Evolutionary conservation across 352 stramenopile species (phyloP), one percentile per base, ranked within the genome.

Genomic region (Vaucheria bursata): DNA sequence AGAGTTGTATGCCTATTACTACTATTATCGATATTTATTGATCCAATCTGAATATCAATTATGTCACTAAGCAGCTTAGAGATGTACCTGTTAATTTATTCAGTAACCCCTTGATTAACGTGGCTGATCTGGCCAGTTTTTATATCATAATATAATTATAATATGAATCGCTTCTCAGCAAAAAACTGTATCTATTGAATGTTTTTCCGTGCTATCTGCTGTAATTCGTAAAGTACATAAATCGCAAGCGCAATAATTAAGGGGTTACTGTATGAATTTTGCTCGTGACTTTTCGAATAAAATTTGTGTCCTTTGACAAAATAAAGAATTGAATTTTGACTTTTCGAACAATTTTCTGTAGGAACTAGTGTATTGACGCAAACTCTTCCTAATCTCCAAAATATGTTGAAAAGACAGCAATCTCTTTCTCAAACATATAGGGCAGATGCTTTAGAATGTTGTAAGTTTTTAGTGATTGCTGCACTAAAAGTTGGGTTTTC

Each of bases 261-360:
- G 25, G 12, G 45, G 12, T 12, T 59, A 25, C 45, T 18, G 25
- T 25, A 59, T 25, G 45, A 12, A 12, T 25, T 59, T 12, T 59
- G 45, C 45, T 59, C 45, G 12, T 25, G 12, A 59, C 45, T 59
- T 12, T 25, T 12, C 45, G 12, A 12, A 12, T 59, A 12, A 59
- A 25, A 32, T 65, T 53, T 39, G 4, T 50, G 70, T 25, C 0
- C 45, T n/a, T 59, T 34, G 59, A 35, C 36, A 53, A 79, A 59
- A 67, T 64, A 12, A 12, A 25, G 33, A 31, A 74, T 79, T 49
- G 64, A 38, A 67, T 25, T 75, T 32, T 67, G 74, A 67, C 73
- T 68, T 18, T 1, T 79, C 25, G 73, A 67, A 38, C 64, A 79
- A 67, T n/a, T n/a, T n/a, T n/a, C n/a, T n/a, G n/a, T n/a, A n/a